These are phyloP conservation scores for Solanum chaucha DNA, from an alignment of 257 asterid genomes.

Conservation along the genomic window DNA sequence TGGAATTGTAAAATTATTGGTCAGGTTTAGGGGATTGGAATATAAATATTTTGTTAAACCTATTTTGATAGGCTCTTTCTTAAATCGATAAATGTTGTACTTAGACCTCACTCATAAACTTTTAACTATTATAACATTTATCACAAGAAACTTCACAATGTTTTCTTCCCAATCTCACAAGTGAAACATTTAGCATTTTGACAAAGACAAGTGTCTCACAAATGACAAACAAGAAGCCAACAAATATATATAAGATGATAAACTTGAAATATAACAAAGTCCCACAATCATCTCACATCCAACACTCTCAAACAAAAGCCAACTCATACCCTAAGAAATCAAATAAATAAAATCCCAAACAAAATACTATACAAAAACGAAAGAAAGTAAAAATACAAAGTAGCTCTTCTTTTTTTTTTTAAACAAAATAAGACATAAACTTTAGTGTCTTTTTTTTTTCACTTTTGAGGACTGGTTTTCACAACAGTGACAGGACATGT, in stretches of 20 bases:
- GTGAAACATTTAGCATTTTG: neutral
- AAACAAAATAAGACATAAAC: neutral
- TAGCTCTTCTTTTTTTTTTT: too few relatives aligned
- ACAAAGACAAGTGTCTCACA: neutral
- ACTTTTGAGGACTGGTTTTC: slow-evolving; percentile 26
- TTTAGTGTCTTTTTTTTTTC: neutral
- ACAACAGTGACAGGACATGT: slow-evolving; percentile 73
- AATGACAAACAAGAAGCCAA: neutral
- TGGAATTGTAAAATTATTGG: too few relatives aligned
- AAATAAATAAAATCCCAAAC: neutral
- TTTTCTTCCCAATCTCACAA: neutral
- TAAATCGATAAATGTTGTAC: too few relatives aligned
- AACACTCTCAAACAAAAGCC: neutral
- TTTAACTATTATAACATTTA: neutral
- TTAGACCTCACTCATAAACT: neutral
- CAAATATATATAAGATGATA: neutral
- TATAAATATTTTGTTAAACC: neutral
- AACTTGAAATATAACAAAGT: neutral
- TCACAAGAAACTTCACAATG: neutral
- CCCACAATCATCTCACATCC: neutral
- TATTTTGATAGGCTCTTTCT: neutral
- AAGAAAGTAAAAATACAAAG: neutral
- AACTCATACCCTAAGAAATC: neutral
- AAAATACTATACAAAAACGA: neutral
- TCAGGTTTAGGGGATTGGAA: too few relatives aligned